Evolutionary conservation across 1,284 basidiomycete genomes (phyloP).

Genomic region (Trichosporon sp.): DNA sequence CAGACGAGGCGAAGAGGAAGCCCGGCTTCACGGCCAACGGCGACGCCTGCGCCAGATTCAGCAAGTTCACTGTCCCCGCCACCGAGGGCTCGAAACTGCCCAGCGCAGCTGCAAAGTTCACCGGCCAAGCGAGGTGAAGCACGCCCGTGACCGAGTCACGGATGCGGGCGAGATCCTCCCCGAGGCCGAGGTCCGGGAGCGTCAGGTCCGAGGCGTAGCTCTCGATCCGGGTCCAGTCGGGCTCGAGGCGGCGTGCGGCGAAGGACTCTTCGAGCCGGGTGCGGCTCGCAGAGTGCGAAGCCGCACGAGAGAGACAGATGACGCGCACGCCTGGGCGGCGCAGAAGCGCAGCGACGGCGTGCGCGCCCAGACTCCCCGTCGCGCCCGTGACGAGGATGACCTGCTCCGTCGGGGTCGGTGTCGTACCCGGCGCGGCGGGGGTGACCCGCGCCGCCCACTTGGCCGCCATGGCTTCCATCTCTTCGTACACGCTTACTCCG

Average conservation of each 20-base stretch:
- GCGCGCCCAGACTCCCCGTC: slow-evolving; percentile 66
- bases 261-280: neutral
- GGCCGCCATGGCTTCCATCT: slow-evolving; percentile 59
- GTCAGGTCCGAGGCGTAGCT: slow-evolving; percentile 56
- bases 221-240: slow-evolving; percentile 48
- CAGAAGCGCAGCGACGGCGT: slow-evolving; percentile 61
- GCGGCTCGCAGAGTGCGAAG: neutral
- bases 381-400: slow-evolving; percentile 61
- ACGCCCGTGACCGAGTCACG: slow-evolving; percentile 39
- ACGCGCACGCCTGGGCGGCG: neutral
- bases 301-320: slow-evolving; percentile 21
- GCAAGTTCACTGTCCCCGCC: slow-evolving; percentile 61
- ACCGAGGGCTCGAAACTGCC: slow-evolving; percentile 62
- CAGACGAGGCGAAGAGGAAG: slow-evolving; percentile 65
- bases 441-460: slow-evolving; percentile 52
- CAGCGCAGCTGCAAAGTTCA: slow-evolving; percentile 54
- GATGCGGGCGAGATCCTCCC: slow-evolving; percentile 54
- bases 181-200: slow-evolving; percentile 57
- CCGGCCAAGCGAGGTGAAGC: slow-evolving; percentile 59
- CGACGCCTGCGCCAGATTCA: slow-evolving; percentile 58
- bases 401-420: neutral
- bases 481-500: neutral
- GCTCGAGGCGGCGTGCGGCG: neutral
- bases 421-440: neutral
- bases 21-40: slow-evolving; percentile 23